Conservation (phyloP, 2,329 filamentous ascomycete genomes). For the Drechslera avenae region DNA sequence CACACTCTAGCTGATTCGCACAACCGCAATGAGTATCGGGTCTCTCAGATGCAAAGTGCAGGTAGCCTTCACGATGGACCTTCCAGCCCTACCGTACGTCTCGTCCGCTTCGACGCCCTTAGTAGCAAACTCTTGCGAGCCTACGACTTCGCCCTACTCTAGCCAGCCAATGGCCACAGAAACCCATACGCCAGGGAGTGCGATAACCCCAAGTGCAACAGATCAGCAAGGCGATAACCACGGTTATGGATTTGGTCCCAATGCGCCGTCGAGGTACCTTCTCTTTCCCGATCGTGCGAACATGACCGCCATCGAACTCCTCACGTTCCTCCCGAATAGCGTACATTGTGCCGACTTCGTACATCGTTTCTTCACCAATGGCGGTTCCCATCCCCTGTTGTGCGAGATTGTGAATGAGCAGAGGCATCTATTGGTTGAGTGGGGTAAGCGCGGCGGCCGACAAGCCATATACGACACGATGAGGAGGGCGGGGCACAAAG, state of each 20-base stretch:
- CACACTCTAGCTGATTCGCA: slow-evolving; percentile 6
- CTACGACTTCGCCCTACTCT: neutral
- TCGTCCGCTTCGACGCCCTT: neutral
- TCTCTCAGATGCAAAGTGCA: neutral
- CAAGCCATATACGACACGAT: slow-evolving; percentile 24
- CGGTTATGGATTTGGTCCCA: slow-evolving; percentile 9
- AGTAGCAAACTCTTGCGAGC: too few species aligned
- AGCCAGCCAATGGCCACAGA: neutral
- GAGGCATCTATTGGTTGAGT: slow-evolving; percentile 16
- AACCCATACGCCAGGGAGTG: neutral
- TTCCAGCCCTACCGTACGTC: neutral
- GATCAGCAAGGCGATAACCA: neutral
- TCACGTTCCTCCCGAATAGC: slow-evolving; percentile 30
- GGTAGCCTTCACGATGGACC: neutral
- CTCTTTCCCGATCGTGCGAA: slow-evolving; percentile 25
- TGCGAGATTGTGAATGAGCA: slow-evolving; percentile 24
- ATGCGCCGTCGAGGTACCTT: slow-evolving; percentile 15
- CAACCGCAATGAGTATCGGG: neutral
- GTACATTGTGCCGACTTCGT: slow-evolving; percentile 28
- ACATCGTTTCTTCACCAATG: slow-evolving; percentile 32
- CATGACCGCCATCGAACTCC: slow-evolving; percentile 30
- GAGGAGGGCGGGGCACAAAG: slow-evolving; percentile 19
- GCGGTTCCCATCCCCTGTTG: slow-evolving; percentile 12
- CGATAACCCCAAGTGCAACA: neutral
- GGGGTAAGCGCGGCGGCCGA: slow-evolving; percentile 17